Percentiles rank a stretch among this genome's conserved stretches.
These are phyloP conservation scores for Mrakia gelida DNA, from an alignment of 768 basidiomycete genomes.

Conservation along the genomic window DNA sequence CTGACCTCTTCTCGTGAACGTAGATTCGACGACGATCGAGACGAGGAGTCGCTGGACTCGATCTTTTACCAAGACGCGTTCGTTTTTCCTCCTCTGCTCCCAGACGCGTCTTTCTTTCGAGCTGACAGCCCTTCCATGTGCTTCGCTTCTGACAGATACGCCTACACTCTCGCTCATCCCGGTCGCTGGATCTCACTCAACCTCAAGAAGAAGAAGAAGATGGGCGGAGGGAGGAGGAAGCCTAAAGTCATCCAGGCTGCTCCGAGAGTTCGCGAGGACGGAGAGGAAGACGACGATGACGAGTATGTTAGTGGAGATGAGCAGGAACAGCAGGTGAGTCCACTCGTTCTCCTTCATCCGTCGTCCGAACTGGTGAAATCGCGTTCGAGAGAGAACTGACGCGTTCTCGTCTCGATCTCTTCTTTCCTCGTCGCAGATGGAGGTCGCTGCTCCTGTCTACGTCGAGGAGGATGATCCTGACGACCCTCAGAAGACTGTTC, in stretches of 20 bases:
- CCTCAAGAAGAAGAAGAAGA: slow-evolving; percentile 60
- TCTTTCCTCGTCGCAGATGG: background rate
- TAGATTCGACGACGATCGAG: slow-evolving; percentile 66
- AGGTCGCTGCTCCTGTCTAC: background rate
- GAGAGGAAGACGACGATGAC: slow-evolving; percentile 34
- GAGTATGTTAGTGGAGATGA: slow-evolving; percentile 33
- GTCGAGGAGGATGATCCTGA: slow-evolving; percentile 54
- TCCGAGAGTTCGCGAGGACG: slow-evolving; percentile 33
- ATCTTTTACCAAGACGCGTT: slow-evolving; percentile 84
- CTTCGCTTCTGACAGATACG: too few species aligned
- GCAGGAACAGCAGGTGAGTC: slow-evolving; percentile 12
- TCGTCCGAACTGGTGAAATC: background rate
- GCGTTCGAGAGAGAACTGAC: too few species aligned
- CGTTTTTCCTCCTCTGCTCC: background rate
- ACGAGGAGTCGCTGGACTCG: slow-evolving; percentile 78
- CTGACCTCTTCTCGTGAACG: too few species aligned
- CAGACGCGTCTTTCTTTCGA: background rate
- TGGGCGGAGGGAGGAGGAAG: slow-evolving; percentile 46
- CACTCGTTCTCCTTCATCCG: background rate
- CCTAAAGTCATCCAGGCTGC: slow-evolving; percentile 47
- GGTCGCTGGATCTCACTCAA: slow-evolving; percentile 74
- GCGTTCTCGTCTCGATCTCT: too few species aligned
- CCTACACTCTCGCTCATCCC: slow-evolving; percentile 67
- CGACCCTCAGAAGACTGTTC: slow-evolving; percentile 62
- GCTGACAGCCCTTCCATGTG: too few species aligned